phyloP scores from a whole-genome alignment of 2,329 filamentous ascomycete genomes.

The Claviceps arundinis region DNA sequence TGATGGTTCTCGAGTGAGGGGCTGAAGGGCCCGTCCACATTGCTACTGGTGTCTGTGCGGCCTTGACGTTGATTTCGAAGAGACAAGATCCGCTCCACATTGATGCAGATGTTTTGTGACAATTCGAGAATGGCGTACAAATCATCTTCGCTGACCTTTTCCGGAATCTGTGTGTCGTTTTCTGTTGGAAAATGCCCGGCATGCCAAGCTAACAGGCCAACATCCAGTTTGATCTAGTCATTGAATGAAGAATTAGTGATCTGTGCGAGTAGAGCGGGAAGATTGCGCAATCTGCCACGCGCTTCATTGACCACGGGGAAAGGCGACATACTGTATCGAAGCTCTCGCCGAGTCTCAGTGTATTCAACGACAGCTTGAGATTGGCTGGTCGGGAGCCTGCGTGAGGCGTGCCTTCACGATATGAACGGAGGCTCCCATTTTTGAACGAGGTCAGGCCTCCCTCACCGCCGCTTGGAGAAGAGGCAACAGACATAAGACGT shows the following conservation, averaged over 20 bases:
- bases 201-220: constrained; percentile 6
- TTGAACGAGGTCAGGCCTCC: neutral
- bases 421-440: constrained; percentile 1
- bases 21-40: neutral
- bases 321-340: constrained; percentile 6
- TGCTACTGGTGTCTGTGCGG: neutral
- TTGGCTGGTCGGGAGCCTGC: neutral
- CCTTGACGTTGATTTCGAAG: constrained; percentile 4
- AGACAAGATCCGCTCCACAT: constrained; percentile 5
- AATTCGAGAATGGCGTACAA: constrained; percentile 6
- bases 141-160: constrained; percentile 7
- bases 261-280: neutral
- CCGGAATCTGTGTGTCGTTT: neutral
- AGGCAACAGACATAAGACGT: constrained; percentile 5
- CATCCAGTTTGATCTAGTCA: constrained; percentile 7
- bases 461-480: constrained; percentile 1
- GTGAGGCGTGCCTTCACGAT: constrained; percentile 1
- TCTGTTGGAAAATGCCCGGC: constrained; percentile 6
- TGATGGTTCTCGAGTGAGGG: neutral
- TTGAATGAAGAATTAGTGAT: neutral
- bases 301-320: neutral
- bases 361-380: constrained; percentile 5
- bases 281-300: neutral
- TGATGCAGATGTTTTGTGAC: constrained; percentile 7
- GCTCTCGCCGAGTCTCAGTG: constrained; percentile 5